Percentiles rank a stretch among this genome's conserved stretches.
phyloP scores from a whole-genome alignment of 768 basidiomycete species.

The Agrocybe praecox region DNA sequence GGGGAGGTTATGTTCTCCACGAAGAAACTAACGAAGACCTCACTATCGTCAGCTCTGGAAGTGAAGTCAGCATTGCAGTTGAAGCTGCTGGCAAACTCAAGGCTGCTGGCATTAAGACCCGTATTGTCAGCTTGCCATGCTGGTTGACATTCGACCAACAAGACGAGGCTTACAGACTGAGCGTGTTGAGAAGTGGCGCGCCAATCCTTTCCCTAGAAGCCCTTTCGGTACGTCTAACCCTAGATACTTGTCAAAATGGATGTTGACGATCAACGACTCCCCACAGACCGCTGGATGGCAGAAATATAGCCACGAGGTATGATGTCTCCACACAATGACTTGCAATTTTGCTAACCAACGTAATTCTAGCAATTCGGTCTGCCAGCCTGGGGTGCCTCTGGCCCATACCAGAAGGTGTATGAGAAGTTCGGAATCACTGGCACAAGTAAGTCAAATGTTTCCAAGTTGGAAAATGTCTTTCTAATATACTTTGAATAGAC shows the following conservation, averaged over 20 bases:
- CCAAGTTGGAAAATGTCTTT: neutral
- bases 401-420: constrained; percentile 89
- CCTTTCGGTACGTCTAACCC: constrained; percentile 41
- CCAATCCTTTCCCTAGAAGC: constrained; percentile 92
- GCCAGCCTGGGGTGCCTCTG: constrained; percentile 82
- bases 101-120: constrained; percentile 75
- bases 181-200: constrained; percentile 86
- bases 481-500: constrained; percentile 40
- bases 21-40: constrained; percentile 82
- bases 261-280: constrained; percentile 15
- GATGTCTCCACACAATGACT: neutral
- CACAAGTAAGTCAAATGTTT: constrained; percentile 47
- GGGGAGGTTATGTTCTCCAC: constrained; percentile 89
- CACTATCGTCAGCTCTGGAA: constrained; percentile 88
- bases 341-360: constrained; percentile 8
- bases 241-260: neutral
- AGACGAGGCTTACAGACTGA: constrained; percentile 74
- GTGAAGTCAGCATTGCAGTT: constrained; percentile 85
- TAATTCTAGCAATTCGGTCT: constrained; percentile 66
- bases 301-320: constrained; percentile 84
- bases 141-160: constrained; percentile 90
- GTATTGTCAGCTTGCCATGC: constrained; percentile 88
- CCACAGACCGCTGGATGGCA: constrained; percentile 78
- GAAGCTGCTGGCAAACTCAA: constrained; percentile 85
- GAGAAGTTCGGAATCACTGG: constrained; percentile 89